Conservation (phyloP, 352 stramenopile species). For the Phytophthora hybrid region DNA sequence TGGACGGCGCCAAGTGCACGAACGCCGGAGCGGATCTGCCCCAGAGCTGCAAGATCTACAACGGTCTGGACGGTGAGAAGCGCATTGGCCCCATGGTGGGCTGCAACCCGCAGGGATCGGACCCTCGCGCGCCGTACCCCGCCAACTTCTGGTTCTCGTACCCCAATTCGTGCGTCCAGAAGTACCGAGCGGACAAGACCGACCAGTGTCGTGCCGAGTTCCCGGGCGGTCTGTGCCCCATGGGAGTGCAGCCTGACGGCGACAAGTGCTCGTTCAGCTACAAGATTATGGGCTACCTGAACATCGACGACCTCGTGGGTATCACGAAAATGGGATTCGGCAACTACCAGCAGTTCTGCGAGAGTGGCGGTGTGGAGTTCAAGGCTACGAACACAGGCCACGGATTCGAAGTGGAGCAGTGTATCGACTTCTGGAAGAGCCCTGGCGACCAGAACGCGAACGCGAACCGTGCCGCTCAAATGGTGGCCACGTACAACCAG, state of each 20-base stretch:
- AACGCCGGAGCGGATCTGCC: slow-evolving; percentile 41
- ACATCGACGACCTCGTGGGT: slow-evolving; percentile 69
- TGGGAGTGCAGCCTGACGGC: slow-evolving; percentile 54
- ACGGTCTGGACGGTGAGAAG: slow-evolving; percentile 51
- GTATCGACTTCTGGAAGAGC: slow-evolving; percentile 70
- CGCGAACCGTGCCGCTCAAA: slow-evolving; percentile 41
- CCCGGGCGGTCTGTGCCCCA: slow-evolving; percentile 52
- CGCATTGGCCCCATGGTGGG: slow-evolving; percentile 64
- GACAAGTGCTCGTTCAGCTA: slow-evolving; percentile 65
- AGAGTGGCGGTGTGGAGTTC: slow-evolving; percentile 58
- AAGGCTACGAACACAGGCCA: slow-evolving; percentile 50
- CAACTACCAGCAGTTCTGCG: slow-evolving; percentile 59
- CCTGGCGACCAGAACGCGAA: slow-evolving; percentile 59
- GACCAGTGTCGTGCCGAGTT: slow-evolving; percentile 48
- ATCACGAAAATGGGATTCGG: slow-evolving; percentile 60
- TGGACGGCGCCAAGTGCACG: slow-evolving; percentile 74
- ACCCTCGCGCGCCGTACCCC: slow-evolving; percentile 66
- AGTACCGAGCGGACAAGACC: slow-evolving; percentile 59
- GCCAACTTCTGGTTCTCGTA: slow-evolving; percentile 81
- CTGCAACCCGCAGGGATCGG: slow-evolving; percentile 46
- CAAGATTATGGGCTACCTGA: slow-evolving; percentile 65
- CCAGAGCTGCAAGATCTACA: slow-evolving; percentile 56
- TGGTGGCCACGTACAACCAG: slow-evolving; percentile 73
- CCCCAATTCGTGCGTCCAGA: slow-evolving; percentile 60
- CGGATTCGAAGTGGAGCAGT: slow-evolving; percentile 51